Conservation (phyloP, 2,329 filamentous ascomycete species). For the Phaeosphaeria sp. region DNA sequence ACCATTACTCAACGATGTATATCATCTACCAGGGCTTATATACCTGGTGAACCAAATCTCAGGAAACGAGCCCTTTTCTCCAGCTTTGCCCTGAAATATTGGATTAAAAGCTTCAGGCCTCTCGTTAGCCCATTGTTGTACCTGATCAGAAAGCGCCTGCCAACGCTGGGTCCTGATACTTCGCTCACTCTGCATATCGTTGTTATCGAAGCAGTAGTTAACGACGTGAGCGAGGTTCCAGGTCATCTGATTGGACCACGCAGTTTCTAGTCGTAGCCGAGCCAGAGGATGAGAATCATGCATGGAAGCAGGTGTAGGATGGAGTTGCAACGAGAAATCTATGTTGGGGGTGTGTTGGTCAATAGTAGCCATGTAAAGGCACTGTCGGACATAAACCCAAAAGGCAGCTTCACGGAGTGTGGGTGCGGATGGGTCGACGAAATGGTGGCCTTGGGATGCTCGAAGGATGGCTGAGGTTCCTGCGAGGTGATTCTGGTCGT, state of each 20-base stretch:
- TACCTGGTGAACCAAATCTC: slow-evolving; percentile 36
- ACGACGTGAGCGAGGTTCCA: slow-evolving; percentile 38
- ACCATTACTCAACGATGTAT: too few relatives aligned
- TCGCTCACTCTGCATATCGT: slow-evolving; percentile 17
- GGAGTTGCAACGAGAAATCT: slow-evolving; percentile 34
- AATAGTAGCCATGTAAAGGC: slow-evolving; percentile 40
- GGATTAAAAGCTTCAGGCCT: slow-evolving; percentile 36
- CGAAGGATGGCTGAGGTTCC: slow-evolving; percentile 40
- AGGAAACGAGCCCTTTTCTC: slow-evolving; percentile 24
- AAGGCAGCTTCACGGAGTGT: slow-evolving; percentile 42
- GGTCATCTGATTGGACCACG: slow-evolving; percentile 43
- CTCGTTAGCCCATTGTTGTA: slow-evolving; percentile 31
- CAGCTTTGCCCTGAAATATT: slow-evolving; percentile 30
- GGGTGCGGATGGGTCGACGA: slow-evolving; percentile 40
- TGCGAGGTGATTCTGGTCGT: slow-evolving; percentile 37
- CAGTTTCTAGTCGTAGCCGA: slow-evolving; percentile 35
- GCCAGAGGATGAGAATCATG: slow-evolving; percentile 32
- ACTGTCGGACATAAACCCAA: slow-evolving; percentile 44
- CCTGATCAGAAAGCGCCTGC: slow-evolving; percentile 29
- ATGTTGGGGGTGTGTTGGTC: slow-evolving; percentile 40
- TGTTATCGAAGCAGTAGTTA: slow-evolving; percentile 39
- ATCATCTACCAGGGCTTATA: too few relatives aligned
- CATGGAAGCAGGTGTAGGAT: slow-evolving; percentile 29
- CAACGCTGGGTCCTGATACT: slow-evolving; percentile 19
- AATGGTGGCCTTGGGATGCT: slow-evolving; percentile 33